A percentile compares a stretch with the other conserved stretches of the same genome.
phyloP scores from a whole-genome alignment of 495 filamentous ascomycete species.

The Aspergillus bridgeri region DNA sequence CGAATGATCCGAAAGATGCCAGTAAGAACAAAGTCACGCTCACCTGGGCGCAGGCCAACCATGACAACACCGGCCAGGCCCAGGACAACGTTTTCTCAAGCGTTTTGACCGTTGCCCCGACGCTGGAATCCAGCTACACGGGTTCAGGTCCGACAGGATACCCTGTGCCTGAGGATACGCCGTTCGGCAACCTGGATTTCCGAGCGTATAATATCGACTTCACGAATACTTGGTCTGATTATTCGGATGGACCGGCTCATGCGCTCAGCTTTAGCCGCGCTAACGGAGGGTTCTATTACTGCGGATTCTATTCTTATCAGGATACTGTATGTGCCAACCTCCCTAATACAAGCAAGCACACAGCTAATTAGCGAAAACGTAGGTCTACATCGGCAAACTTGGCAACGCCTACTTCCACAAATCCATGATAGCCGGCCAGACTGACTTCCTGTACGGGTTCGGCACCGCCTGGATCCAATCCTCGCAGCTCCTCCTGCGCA shows the following conservation, averaged over 20 bases:
- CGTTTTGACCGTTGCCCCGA: conserved; percentile 54
- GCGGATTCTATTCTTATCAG: conserved; percentile 56
- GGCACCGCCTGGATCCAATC: conserved; percentile 49
- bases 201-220: conserved; percentile 59
- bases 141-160: conserved; percentile 55
- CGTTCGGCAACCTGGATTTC: conserved; percentile 56
- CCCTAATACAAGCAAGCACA: not conserved
- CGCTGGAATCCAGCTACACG: conserved; percentile 52
- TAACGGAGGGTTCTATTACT: conserved; percentile 58
- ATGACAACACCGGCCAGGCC: conserved; percentile 36
- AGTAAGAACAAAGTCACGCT: conserved; percentile 47
- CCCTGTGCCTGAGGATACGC: conserved; percentile 52
- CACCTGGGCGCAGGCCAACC: conserved; percentile 46
- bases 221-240: conserved; percentile 51
- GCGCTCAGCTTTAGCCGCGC: conserved; percentile 53
- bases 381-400: conserved; percentile 60
- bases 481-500: conserved; percentile 43
- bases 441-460: conserved; percentile 57
- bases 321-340: conserved; percentile 44
- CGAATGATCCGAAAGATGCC: conserved; percentile 32
- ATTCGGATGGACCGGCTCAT: conserved; percentile 51
- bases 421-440: conserved; percentile 55
- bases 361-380: not conserved
- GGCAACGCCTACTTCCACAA: conserved; percentile 57
- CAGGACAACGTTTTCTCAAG: conserved; percentile 57